A percentile compares a stretch with the other conserved stretches of the same genome.
Conservation (phyloP, 2,329 filamentous ascomycete genomes). For the Trichoderma gracile region DNA sequence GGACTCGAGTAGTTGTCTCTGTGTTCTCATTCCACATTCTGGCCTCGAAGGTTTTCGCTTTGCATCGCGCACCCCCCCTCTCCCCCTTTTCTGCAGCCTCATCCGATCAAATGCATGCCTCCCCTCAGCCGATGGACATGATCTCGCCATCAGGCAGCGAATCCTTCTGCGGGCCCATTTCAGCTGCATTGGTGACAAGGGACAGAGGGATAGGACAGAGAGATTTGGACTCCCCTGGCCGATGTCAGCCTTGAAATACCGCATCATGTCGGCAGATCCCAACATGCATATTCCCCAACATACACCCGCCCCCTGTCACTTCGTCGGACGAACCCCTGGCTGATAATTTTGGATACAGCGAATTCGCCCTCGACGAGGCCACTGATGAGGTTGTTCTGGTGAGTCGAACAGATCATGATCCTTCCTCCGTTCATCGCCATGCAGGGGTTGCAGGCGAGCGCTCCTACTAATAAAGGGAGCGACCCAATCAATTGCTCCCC, state of each 20-base stretch:
- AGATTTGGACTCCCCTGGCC: background rate
- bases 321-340: conserved; percentile 34
- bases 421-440: background rate
- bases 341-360: conserved; percentile 28
- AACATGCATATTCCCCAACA: background rate
- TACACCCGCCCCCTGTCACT: background rate
- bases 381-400: conserved; percentile 46
- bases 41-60: too few relatives aligned
- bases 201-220: too few relatives aligned
- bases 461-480: too few relatives aligned
- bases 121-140: background rate
- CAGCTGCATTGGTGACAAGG: background rate
- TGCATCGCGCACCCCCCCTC: too few relatives aligned
- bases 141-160: background rate
- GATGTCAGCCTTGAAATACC: background rate
- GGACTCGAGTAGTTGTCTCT: too few relatives aligned
- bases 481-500: background rate
- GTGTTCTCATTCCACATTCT: too few relatives aligned
- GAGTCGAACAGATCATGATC: background rate
- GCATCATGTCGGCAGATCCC: background rate
- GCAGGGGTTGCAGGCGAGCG: too few relatives aligned
- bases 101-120: too few relatives aligned
- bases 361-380: conserved; percentile 54
- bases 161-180: conserved; percentile 4
- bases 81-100: too few relatives aligned